Conservation (phyloP, 176 grass and related monocot species). For the Alopecurus myosuroides region DNA sequence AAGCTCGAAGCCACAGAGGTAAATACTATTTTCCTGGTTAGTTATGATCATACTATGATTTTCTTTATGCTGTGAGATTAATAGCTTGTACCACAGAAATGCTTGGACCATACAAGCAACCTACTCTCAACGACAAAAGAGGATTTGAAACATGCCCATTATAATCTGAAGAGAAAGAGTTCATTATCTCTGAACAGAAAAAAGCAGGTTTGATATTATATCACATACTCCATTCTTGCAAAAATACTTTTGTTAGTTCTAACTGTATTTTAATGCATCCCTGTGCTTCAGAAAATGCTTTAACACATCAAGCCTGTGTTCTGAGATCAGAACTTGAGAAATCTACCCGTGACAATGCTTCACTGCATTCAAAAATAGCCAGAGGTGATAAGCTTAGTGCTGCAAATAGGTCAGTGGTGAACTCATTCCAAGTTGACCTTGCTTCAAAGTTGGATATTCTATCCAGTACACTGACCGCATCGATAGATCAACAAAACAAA, state of each 20-base stretch:
- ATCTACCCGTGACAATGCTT: constrained; percentile 71
- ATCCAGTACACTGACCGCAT: constrained; percentile 64
- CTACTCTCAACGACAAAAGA: constrained; percentile 67
- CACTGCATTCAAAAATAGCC: constrained; percentile 89
- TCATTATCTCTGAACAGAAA: constrained; percentile 83
- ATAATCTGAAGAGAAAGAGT: constrained; percentile 84
- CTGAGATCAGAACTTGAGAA: constrained; percentile 87
- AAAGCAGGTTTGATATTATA: constrained; percentile 65
- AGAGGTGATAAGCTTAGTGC: constrained; percentile 74
- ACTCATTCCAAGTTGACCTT: constrained; percentile 71
- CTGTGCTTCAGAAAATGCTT: constrained; percentile 77
- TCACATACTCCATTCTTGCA: background rate
- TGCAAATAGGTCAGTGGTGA: constrained; percentile 77
- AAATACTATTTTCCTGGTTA: background rate
- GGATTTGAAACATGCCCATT: constrained; percentile 80
- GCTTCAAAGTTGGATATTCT: constrained; percentile 64
- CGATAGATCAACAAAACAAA: constrained; percentile 69
- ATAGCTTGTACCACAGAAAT: constrained; percentile 53
- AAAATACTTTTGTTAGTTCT: background rate
- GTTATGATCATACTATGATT: background rate
- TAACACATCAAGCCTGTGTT: constrained; percentile 88
- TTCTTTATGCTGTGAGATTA: background rate
- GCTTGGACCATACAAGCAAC: constrained; percentile 75
- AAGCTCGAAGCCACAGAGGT: constrained; percentile 82
- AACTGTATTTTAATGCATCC: background rate